Conservation (phyloP, 1,139 yeast genomes). For the Barnettozyma hawaiiensis region DNA sequence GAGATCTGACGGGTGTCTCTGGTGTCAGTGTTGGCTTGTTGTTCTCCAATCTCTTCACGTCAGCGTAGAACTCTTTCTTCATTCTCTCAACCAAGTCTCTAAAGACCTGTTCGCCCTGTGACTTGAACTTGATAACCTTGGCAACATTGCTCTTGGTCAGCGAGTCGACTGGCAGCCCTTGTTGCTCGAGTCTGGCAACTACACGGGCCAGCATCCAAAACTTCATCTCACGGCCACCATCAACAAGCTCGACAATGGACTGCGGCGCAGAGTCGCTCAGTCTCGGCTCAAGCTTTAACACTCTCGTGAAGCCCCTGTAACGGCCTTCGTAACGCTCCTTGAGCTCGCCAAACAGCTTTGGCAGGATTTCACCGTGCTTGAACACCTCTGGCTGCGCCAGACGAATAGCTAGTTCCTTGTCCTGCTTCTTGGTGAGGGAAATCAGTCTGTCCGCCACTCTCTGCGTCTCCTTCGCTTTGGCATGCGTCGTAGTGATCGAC, state of each 20-base stretch:
- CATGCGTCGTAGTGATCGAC: conserved; percentile 62
- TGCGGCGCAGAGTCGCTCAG: conserved; percentile 89
- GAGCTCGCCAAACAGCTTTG: conserved; percentile 62
- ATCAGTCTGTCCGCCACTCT: conserved; percentile 21
- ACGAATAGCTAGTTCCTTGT: conserved; percentile 27
- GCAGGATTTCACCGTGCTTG: conserved; percentile 40
- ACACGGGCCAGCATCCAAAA: conserved; percentile 73
- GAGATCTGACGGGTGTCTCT: conserved; percentile 13
- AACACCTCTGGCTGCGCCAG: conserved; percentile 32
- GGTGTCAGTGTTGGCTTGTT: conserved; percentile 16
- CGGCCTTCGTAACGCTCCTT: conserved; percentile 58
- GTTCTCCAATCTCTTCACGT: conserved; percentile 13
- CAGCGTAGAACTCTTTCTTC: conserved; percentile 50
- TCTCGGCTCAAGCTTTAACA: conserved; percentile 79
- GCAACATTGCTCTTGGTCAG: conserved; percentile 54
- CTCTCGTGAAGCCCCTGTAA: conserved; percentile 80
- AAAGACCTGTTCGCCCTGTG: conserved; percentile 49
- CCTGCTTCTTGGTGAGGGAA: conserved; percentile 27
- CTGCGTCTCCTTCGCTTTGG: conserved; percentile 60
- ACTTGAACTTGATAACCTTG: conserved; percentile 43
- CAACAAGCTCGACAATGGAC: conserved; percentile 84
- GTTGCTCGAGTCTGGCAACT: conserved; percentile 73
- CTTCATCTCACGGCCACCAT: conserved; percentile 68
- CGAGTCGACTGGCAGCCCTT: conserved; percentile 55
- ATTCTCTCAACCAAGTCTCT: conserved; percentile 58